phyloP scores from a whole-genome alignment of 805 yeast genomes.

The Jamesozyma hellenica region DNA sequence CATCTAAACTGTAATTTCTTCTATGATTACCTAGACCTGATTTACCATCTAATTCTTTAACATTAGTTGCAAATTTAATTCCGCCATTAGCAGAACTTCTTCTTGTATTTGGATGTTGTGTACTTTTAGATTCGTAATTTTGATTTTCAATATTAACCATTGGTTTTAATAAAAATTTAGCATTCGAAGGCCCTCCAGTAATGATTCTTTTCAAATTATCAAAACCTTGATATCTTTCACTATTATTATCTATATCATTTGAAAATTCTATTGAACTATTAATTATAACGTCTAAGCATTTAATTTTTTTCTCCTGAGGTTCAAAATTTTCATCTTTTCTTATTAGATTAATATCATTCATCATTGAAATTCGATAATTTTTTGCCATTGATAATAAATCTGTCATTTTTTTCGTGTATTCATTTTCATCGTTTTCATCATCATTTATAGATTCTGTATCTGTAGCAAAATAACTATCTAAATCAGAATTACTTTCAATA shows the following conservation, averaged over 20 bases:
- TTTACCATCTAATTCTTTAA: neutral
- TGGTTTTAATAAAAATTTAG: conserved; percentile 6
- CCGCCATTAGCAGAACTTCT: neutral
- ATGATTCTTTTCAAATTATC: conserved; percentile 18
- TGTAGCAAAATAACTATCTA: neutral
- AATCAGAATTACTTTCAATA: neutral
- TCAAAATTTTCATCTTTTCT: conserved; percentile 5
- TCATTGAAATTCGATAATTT: conserved; percentile 12
- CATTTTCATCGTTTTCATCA: neutral
- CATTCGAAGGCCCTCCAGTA: conserved; percentile 15
- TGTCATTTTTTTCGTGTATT: conserved; percentile 4
- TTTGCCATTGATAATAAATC: conserved; percentile 6
- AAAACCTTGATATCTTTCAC: conserved; percentile 11
- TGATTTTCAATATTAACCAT: conserved; percentile 9
- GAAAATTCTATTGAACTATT: conserved; percentile 18
- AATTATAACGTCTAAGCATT: conserved; percentile 14
- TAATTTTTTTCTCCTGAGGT: conserved; percentile 4
- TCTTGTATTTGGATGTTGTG: neutral
- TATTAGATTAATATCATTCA: conserved; percentile 7
- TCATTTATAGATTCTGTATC: neutral
- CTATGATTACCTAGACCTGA: conserved; percentile 4
- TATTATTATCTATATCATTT: conserved; percentile 13
- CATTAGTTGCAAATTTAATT: conserved; percentile 1
- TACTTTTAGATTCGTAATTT: neutral
- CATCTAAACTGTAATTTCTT: neutral